Evolutionary conservation across 1,284 basidiomycete species (phyloP), one percentile per base, ranked within the genome.

Genomic region (Fistulinella staudtii): DNA sequence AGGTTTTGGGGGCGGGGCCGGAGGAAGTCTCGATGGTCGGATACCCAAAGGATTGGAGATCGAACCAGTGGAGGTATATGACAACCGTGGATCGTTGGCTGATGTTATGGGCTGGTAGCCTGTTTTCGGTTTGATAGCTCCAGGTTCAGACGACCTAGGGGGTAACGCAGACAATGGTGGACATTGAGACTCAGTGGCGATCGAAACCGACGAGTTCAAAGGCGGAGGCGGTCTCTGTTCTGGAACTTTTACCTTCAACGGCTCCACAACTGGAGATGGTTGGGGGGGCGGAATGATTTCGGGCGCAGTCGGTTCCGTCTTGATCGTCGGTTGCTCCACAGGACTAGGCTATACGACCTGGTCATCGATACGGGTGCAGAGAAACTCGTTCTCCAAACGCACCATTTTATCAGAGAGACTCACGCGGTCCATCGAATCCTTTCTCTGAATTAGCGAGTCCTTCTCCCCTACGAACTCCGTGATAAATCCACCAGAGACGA

Each of bases 401-500:
- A 63, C 59, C 30, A 20, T 24, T 30, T 43, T 31, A 10, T 53
- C 50, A 33, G 53, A 37, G 13, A 36, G 22, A 29, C 45, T 50
- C 36, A 23, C 13, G 24, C 18, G 36, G 13, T 61, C 61, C 25
- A 30, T 38, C 13, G 54, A 48, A 17, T 50, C 45, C 33, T 55
- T 64, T 31, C 30, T 54, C 8, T 49, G 53, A 5, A 53, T 48
- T 9, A 56, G 31, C 3, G 53, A 55, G 23, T 58, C 53, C 22
- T 58, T 56, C 27, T 52, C 52, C 20, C 66, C 66, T 18, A 68
- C 64, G 35, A 75, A 74, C 36, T 73, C 71, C 11, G 70, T 72
- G 45, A 76, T 60, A 38, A 74, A 71, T 9, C 76, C 74, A 20
- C 67, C 72, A n/a, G 75, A 75, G n/a, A 77, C 68, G 46, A 77